Conservation (phyloP, 2,329 filamentous ascomycete genomes). For the Xylaria sp. region DNA sequence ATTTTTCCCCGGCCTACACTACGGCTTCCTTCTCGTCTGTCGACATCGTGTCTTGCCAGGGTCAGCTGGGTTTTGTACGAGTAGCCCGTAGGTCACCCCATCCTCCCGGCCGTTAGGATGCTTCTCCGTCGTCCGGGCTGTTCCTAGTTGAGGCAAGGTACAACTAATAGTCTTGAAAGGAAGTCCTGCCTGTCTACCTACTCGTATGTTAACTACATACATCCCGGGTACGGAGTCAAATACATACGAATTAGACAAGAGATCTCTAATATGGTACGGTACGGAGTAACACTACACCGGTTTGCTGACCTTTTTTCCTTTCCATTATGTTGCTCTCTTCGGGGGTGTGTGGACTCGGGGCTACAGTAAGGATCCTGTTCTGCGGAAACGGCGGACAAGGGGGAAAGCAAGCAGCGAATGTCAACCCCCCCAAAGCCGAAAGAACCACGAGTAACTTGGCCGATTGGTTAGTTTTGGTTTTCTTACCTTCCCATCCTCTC, state of each 20-base stretch:
- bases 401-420: neutral
- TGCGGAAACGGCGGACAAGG: constrained; percentile 10
- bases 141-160: neutral
- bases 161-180: neutral
- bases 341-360: neutral
- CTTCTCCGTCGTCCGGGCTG: neutral
- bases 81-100: too few relatives aligned
- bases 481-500: neutral
- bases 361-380: neutral
- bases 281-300: neutral
- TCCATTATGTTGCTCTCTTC: too few relatives aligned
- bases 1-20: neutral
- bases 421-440: neutral
- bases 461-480: neutral
- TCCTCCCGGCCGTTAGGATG: neutral
- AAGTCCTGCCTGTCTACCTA: too few relatives aligned
- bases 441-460: neutral
- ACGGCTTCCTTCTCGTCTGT: neutral
- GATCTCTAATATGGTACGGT: neutral
- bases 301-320: neutral
- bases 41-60: neutral
- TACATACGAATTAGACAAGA: neutral
- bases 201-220: neutral
- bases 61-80: too few relatives aligned
- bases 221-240: neutral